Conservation (phyloP, 345 rosid species). For the Cochlearia excelsa region DNA sequence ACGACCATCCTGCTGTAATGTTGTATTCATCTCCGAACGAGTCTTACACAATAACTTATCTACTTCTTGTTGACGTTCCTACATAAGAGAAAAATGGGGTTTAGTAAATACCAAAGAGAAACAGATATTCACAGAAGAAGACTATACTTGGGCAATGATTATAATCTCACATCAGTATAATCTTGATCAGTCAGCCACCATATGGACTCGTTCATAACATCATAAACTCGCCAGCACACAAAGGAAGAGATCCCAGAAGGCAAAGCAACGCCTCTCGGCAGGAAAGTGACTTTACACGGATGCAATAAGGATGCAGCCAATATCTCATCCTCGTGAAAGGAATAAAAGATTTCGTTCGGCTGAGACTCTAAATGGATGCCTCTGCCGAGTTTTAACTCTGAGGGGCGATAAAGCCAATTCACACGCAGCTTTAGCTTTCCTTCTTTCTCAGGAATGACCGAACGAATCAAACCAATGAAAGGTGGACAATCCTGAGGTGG, state of each 20-base stretch:
- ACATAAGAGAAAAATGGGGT: constrained; percentile 10
- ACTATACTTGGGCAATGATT: neutral
- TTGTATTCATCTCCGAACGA: constrained; percentile 68
- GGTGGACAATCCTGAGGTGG: constrained; percentile 84
- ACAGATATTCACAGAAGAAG: neutral
- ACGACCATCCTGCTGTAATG: constrained; percentile 71
- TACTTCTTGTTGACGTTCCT: constrained; percentile 82
- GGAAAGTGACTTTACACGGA: constrained; percentile 95
- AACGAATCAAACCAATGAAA: constrained; percentile 79
- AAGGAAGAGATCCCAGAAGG: constrained; percentile 74
- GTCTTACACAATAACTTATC: constrained; percentile 66
- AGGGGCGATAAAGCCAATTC: constrained; percentile 85
- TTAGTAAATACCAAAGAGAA: neutral
- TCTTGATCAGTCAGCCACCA: constrained; percentile 97
- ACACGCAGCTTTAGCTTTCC: constrained; percentile 54
- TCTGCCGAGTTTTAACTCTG: constrained; percentile 86
- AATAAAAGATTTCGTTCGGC: constrained; percentile 92
- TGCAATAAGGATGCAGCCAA: constrained; percentile 84
- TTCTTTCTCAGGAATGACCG: constrained; percentile 48
- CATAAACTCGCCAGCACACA: constrained; percentile 86
- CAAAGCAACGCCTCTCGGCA: constrained; percentile 74
- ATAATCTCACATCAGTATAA: constrained; percentile 69
- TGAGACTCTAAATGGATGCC: constrained; percentile 71
- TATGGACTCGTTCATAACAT: constrained; percentile 58
- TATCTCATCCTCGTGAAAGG: constrained; percentile 92